Evolutionary conservation across 2,329 filamentous ascomycete species (phyloP).

Genomic region (Verticillium tricorpus): DNA sequence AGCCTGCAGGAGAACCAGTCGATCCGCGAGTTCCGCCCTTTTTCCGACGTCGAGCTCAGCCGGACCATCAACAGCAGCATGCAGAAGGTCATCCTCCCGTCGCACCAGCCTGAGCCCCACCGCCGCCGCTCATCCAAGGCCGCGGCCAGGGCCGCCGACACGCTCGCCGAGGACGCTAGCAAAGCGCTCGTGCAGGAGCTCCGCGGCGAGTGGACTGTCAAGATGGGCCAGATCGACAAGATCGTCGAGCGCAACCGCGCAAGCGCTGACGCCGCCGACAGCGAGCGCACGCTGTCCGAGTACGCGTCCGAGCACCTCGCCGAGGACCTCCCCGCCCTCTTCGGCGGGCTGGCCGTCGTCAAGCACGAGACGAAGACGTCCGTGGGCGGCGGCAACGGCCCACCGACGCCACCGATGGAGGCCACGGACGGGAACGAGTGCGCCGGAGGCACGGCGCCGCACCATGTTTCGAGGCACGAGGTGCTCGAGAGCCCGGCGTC

Average conservation of each 20-base stretch:
- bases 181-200: constrained; percentile 30
- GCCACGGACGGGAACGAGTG: background rate
- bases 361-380: constrained; percentile 7
- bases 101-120: constrained; percentile 1
- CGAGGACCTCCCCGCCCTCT: constrained; percentile 8
- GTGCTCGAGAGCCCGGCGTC: constrained; percentile 28
- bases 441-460: constrained; percentile 10
- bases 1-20: constrained; percentile 36
- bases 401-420: constrained; percentile 7
- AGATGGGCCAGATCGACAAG: constrained; percentile 24
- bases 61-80: constrained; percentile 24
- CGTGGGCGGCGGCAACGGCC: constrained; percentile 1
- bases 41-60: constrained; percentile 30
- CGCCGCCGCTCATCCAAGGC: constrained; percentile 2
- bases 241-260: constrained; percentile 31
- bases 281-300: constrained; percentile 5
- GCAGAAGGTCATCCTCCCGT: constrained; percentile 9
- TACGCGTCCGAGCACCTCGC: constrained; percentile 6
- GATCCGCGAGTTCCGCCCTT: constrained; percentile 40
- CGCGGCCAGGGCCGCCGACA: constrained; percentile 9
- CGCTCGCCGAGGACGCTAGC: constrained; percentile 17
- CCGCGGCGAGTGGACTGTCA: constrained; percentile 33
- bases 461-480: constrained; percentile 28
- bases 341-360: constrained; percentile 25
- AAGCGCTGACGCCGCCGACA: constrained; percentile 3